Conservation (phyloP, 441 rosid genomes). For the Pelargonium cotyledonis region DNA sequence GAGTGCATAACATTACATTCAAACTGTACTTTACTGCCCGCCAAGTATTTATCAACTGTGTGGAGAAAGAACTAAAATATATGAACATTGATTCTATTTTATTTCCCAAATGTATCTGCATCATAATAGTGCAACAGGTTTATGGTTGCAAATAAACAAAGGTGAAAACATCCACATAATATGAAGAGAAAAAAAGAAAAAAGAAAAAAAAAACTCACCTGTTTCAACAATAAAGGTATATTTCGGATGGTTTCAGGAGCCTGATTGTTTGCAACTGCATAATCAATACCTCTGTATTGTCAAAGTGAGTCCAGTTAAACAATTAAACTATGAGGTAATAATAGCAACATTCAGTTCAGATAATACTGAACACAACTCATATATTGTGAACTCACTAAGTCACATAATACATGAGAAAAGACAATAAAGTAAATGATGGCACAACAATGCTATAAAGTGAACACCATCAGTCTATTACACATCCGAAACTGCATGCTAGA, state of each 20-base stretch:
- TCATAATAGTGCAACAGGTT: background rate
- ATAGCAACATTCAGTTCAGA: constrained; percentile 9
- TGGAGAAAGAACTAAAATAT: background rate
- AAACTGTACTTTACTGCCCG: background rate
- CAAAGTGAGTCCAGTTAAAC: constrained; percentile 22
- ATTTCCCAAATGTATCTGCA: background rate
- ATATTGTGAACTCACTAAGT: background rate
- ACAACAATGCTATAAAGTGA: no score
- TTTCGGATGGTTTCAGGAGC: constrained; percentile 42
- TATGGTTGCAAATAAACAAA: background rate
- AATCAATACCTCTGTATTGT: constrained; percentile 82
- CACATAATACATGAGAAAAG: background rate
- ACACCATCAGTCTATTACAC: background rate
- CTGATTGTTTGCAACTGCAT: constrained; percentile 67
- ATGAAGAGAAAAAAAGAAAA: background rate
- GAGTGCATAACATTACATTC: background rate
- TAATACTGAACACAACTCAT: background rate
- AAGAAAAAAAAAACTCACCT: constrained; percentile 30
- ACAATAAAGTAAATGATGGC: background rate
- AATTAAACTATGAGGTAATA: background rate
- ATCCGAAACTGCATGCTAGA: background rate
- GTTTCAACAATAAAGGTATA: constrained; percentile 52
- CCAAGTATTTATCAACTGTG: background rate
- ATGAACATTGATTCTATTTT: background rate
- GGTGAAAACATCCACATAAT: background rate